A percentile compares a stretch with the other conserved stretches of the same genome.
Evolutionary conservation across 2,329 filamentous ascomycete genomes (phyloP).

Genomic region (Elsinoe perseae): DNA sequence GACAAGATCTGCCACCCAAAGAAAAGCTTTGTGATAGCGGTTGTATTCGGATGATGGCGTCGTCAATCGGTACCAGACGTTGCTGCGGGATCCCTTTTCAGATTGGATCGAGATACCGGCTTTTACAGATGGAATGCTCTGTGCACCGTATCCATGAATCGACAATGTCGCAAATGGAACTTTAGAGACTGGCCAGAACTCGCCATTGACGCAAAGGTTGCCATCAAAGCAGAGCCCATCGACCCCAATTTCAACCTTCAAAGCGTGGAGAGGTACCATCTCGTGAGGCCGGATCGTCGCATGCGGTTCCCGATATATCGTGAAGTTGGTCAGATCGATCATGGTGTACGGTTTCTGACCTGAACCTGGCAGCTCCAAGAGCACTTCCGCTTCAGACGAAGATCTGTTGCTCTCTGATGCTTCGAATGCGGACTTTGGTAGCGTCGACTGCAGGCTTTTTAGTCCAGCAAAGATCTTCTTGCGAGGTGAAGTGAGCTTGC

Average conservation of each 20-base stretch:
- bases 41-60: slow-evolving; percentile 53
- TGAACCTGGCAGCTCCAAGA: neutral
- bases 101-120: slow-evolving; percentile 57
- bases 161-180: slow-evolving; percentile 53
- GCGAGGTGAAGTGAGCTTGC: neutral
- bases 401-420: too few relatives aligned
- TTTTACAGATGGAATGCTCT: slow-evolving; percentile 36
- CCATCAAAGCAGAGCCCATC: slow-evolving; percentile 53
- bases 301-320: slow-evolving; percentile 2
- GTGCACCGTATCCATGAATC: slow-evolving; percentile 57
- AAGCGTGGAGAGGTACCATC: slow-evolving; percentile 49
- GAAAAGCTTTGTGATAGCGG: slow-evolving; percentile 54
- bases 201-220: slow-evolving; percentile 36
- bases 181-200: slow-evolving; percentile 37
- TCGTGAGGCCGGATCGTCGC: slow-evolving; percentile 30
- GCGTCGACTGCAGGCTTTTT: neutral
- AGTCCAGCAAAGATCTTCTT: neutral
- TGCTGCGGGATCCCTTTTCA: slow-evolving; percentile 23
- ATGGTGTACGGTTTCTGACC: neutral
- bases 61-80: slow-evolving; percentile 58
- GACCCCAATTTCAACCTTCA: slow-evolving; percentile 36
- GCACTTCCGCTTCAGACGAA: neutral
- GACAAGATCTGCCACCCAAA: slow-evolving; percentile 62
- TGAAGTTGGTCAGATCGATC: neutral
- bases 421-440: neutral